Percentiles rank a stretch among this genome's conserved stretches.
These are phyloP conservation scores for Fusarium zealandicum DNA, from an alignment of 2,329 filamentous ascomycete genomes.

Conservation along the genomic window DNA sequence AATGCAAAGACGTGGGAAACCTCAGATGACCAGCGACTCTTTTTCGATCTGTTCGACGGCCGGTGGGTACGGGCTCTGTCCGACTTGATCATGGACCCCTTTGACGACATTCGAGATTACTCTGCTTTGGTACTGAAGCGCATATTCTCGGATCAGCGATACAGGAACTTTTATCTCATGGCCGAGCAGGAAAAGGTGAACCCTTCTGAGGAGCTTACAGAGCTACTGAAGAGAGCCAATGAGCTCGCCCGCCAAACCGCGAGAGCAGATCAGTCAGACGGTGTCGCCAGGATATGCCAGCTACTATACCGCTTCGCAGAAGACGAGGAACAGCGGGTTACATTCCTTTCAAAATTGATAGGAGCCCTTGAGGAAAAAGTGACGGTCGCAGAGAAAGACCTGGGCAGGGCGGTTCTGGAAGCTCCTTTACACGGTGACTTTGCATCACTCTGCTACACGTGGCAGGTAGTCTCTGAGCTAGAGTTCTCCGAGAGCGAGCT, in stretches of 20 bases:
- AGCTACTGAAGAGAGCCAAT: slow-evolving; percentile 62
- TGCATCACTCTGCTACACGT: slow-evolving; percentile 67
- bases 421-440: slow-evolving; percentile 75
- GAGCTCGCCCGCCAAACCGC: slow-evolving; percentile 72
- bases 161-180: slow-evolving; percentile 38
- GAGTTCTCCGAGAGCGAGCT: slow-evolving; percentile 50
- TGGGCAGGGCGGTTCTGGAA: slow-evolving; percentile 70
- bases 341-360: slow-evolving; percentile 65
- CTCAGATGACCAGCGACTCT: slow-evolving; percentile 48
- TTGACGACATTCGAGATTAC: slow-evolving; percentile 82
- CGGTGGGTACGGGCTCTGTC: slow-evolving; percentile 70
- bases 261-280: slow-evolving; percentile 90
- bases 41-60: slow-evolving; percentile 53
- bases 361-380: slow-evolving; percentile 71
- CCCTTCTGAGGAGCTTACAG: slow-evolving; percentile 47
- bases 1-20: slow-evolving; percentile 50
- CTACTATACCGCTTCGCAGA: slow-evolving; percentile 68
- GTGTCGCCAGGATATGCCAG: slow-evolving; percentile 79
- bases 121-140: slow-evolving; percentile 59
- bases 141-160: slow-evolving; percentile 53
- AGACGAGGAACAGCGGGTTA: slow-evolving; percentile 51
- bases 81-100: slow-evolving; percentile 86
- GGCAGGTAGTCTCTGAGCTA: slow-evolving; percentile 57
- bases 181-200: slow-evolving; percentile 13
- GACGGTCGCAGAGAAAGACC: slow-evolving; percentile 65